These are phyloP conservation scores for Boletus reticulatus DNA, from an alignment of 768 basidiomycete genomes.

Conservation along the genomic window DNA sequence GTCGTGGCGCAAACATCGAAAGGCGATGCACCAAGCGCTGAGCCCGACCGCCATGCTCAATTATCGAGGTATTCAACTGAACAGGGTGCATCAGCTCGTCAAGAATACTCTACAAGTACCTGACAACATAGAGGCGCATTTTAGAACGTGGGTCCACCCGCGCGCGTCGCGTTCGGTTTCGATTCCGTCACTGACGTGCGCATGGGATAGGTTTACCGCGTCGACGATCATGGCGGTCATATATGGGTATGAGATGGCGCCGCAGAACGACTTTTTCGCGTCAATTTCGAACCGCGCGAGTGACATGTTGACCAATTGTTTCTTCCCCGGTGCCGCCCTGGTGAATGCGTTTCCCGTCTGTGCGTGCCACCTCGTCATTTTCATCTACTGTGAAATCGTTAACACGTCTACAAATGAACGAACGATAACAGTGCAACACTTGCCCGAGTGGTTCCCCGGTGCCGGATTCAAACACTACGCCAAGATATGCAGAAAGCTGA, in stretches of 20 bases:
- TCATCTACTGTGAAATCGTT: too few species aligned
- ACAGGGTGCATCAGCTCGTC: conserved; percentile 32
- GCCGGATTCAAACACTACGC: conserved; percentile 35
- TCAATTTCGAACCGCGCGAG: conserved; percentile 29
- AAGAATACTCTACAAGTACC: conserved; percentile 28
- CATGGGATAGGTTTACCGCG: conserved; percentile 22
- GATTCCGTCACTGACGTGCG: neutral
- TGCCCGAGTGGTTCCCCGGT: conserved; percentile 43
- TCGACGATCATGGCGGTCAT: conserved; percentile 31
- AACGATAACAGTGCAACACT: conserved; percentile 26
- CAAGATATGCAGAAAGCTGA: conserved; percentile 15
- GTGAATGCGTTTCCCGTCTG: conserved; percentile 32
- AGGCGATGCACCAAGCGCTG: conserved; percentile 37
- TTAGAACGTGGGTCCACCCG: conserved; percentile 13
- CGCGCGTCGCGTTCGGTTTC: too few species aligned
- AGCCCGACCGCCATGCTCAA: conserved; percentile 26
- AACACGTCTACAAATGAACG: neutral
- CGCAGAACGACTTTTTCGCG: conserved; percentile 29
- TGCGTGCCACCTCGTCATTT: conserved; percentile 7
- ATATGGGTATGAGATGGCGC: conserved; percentile 28
- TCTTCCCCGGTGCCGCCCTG: conserved; percentile 30
- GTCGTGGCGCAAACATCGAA: conserved; percentile 37
- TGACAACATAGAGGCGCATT: conserved; percentile 25
- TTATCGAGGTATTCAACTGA: conserved; percentile 33
- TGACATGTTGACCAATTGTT: conserved; percentile 24